Evolutionary conservation across 108 stramenopile species (phyloP).

Genomic region (Skeletonema grethae): DNA sequence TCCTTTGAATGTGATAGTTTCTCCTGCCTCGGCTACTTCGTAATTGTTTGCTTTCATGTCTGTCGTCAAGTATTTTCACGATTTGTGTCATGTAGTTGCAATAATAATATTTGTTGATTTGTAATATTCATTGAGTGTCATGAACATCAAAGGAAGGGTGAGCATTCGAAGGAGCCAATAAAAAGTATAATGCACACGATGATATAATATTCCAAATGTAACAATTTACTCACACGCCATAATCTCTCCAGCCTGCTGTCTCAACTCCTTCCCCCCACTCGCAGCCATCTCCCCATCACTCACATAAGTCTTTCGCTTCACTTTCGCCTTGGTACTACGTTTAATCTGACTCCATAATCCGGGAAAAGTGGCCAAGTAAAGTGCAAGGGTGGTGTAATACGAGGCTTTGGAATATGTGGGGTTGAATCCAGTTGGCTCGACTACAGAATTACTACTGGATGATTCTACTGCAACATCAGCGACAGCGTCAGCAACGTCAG

Average conservation of each 20-base stretch:
- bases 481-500: not conserved
- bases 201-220: too few species aligned
- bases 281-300: conserved; percentile 55
- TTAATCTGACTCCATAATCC: conserved; percentile 92
- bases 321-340: conserved; percentile 87
- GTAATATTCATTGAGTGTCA: not conserved
- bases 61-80: conserved; percentile 8
- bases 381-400: conserved; percentile 90
- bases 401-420: conserved; percentile 79
- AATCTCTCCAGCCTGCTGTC: conserved; percentile 91
- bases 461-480: not conserved
- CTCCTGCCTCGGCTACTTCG: conserved; percentile 89
- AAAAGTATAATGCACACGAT: not conserved
- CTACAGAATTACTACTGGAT: not conserved
- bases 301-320: conserved; percentile 88
- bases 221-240: conserved; percentile 83
- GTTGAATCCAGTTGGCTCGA: conserved; percentile 7
- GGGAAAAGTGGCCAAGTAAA: conserved; percentile 88
- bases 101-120: not conserved
- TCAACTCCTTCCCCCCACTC: conserved; percentile 55
- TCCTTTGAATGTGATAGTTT: conserved; percentile 91
- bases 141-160: not conserved
- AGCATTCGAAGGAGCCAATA: not conserved
- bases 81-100: not conserved
- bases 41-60: conserved; percentile 96